phyloP scores from a whole-genome alignment of 2,329 filamentous ascomycete species.

The Chaetothyriales sp. region DNA sequence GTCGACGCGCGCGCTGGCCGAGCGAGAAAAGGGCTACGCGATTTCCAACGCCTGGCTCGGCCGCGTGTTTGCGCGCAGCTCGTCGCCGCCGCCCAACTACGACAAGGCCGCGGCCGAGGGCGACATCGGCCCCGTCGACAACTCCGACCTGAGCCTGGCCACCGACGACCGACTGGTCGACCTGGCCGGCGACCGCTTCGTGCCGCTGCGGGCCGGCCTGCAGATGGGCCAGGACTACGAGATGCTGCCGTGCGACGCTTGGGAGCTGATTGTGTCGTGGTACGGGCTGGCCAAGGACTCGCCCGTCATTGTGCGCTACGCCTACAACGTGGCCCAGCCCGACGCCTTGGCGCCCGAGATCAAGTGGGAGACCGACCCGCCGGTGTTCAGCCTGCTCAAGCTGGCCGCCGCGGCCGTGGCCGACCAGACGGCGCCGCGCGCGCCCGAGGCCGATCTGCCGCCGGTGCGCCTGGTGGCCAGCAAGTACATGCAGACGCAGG shows the following conservation, averaged over 20 bases:
- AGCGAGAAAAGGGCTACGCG: constrained; percentile 52
- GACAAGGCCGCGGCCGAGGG: constrained; percentile 48
- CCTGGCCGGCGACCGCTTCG: constrained; percentile 42
- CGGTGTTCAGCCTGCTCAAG: constrained; percentile 72
- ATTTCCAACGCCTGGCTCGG: constrained; percentile 70
- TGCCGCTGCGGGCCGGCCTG: constrained; percentile 58
- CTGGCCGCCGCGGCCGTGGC: too few species aligned
- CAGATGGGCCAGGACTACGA: constrained; percentile 56
- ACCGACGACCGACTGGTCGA: constrained; percentile 34
- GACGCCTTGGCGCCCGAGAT: constrained; percentile 49
- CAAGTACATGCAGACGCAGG: constrained; percentile 53
- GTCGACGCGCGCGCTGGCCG: constrained; percentile 33
- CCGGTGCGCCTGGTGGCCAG: constrained; percentile 59
- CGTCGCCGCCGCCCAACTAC: constrained; percentile 42
- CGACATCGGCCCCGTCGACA: constrained; percentile 70
- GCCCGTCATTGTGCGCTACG: constrained; percentile 58
- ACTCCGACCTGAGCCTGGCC: constrained; percentile 63
- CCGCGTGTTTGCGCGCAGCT: constrained; percentile 53
- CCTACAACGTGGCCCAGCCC: constrained; percentile 56
- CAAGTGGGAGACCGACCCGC: constrained; percentile 71
- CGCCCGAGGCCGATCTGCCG: constrained; percentile 47
- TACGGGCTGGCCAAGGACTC: constrained; percentile 63
- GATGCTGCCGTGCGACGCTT: constrained; percentile 64
- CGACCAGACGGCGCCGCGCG: constrained; percentile 43
- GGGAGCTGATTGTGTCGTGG: constrained; percentile 68